Percentiles rank a stretch among this genome's conserved stretches.
Conservation (phyloP, 164 flowering plant species). For the Dillenia suffruticosa region DNA sequence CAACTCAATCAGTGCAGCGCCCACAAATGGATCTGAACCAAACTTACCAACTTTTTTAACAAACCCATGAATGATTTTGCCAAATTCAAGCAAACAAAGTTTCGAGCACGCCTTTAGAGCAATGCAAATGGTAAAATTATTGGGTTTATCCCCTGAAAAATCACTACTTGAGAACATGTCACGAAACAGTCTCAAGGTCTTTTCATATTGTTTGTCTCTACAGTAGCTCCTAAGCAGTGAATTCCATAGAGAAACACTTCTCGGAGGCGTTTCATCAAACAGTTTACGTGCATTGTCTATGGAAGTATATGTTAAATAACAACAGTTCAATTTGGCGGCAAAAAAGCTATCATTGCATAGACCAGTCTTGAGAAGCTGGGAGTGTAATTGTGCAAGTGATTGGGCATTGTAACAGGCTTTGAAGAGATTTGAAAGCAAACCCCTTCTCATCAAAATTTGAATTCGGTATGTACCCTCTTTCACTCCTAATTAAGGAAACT, state of each 20-base stretch:
- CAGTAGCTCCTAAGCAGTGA: conserved; percentile 31
- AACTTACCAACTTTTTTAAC: conserved; percentile 26
- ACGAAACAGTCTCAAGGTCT: conserved; percentile 31
- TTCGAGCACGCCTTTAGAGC: conserved; percentile 53
- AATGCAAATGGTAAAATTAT: conserved; percentile 33
- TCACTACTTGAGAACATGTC: conserved; percentile 16
- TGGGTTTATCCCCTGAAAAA: conserved; percentile 18
- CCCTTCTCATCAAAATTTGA: conserved; percentile 19
- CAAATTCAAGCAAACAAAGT: conserved; percentile 19
- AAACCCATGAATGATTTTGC: conserved; percentile 46
- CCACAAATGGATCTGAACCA: conserved; percentile 41
- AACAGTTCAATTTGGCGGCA: conserved; percentile 31
- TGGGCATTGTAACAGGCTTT: conserved; percentile 24
- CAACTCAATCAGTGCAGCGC: conserved; percentile 47
- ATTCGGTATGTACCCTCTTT: too few relatives aligned
- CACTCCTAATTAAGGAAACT: too few relatives aligned
- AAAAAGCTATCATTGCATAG: conserved; percentile 25
- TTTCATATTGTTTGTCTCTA: conserved; percentile 32
- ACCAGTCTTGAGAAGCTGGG: conserved; percentile 32
- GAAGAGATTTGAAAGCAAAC: conserved; percentile 19
- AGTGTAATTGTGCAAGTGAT: conserved; percentile 35
- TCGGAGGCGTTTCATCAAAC: conserved; percentile 54
- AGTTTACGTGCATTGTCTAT: conserved; percentile 29
- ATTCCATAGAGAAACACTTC: conserved; percentile 43
- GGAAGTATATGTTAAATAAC: conserved; percentile 19